Evolutionary conservation across 108 stramenopile species (phyloP).

Genomic region (Skeletonema menzelii): DNA sequence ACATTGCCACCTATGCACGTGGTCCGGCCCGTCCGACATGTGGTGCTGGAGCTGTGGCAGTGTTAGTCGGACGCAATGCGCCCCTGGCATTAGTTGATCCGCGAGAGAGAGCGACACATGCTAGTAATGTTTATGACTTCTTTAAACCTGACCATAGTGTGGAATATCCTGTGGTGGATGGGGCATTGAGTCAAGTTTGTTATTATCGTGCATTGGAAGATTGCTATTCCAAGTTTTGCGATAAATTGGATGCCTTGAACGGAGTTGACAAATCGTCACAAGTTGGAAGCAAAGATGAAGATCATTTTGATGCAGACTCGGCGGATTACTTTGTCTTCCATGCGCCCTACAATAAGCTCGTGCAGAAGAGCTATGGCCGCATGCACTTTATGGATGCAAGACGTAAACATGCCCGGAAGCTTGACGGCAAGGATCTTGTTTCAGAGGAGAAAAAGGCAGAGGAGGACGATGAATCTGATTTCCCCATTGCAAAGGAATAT

Average conservation of each 20-base stretch:
- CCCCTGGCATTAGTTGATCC: slow-evolving; percentile 80
- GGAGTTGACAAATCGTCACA: not conserved
- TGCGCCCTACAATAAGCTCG: slow-evolving; percentile 98
- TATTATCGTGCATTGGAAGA: slow-evolving; percentile 95
- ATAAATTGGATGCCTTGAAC: slow-evolving; percentile 55
- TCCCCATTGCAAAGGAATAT: slow-evolving; percentile 48
- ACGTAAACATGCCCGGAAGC: slow-evolving; percentile 31
- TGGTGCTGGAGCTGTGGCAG: slow-evolving; percentile 95
- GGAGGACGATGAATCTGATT: slow-evolving; percentile 10
- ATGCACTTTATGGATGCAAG: slow-evolving; percentile 88
- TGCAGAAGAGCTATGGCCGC: slow-evolving; percentile 93
- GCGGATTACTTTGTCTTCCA: slow-evolving; percentile 95
- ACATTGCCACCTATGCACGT: slow-evolving; percentile 91
- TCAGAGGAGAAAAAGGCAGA: slow-evolving; percentile 48
- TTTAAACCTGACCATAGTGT: slow-evolving; percentile 94
- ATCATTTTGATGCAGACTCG: slow-evolving; percentile 54
- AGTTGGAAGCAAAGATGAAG: slow-evolving; percentile 19
- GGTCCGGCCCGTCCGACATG: slow-evolving; percentile 97
- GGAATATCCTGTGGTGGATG: slow-evolving; percentile 97
- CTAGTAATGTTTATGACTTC: slow-evolving; percentile 96
- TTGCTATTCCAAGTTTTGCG: slow-evolving; percentile 83
- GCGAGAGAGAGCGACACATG: slow-evolving; percentile 83
- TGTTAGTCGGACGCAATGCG: slow-evolving; percentile 93
- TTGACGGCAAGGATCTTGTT: not conserved
- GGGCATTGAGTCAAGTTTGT: slow-evolving; percentile 91